Evolutionary conservation across 169 alveolate species (phyloP).

Genomic region (Plasmodium yoelii): DNA sequence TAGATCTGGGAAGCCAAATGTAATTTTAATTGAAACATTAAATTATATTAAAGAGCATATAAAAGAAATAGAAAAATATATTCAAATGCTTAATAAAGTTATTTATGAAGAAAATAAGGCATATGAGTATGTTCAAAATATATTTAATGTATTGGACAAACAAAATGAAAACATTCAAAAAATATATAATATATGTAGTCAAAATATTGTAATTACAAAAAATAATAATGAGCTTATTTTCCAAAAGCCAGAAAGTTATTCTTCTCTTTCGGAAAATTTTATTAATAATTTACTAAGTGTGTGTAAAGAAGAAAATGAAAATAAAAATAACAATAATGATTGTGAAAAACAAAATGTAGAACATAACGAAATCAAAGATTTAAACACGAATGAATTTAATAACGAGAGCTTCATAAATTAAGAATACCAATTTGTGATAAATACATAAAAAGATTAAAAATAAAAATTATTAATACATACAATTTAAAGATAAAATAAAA

Average conservation of each 20-base stretch:
- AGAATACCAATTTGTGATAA: not conserved
- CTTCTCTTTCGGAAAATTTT: constrained; percentile 48
- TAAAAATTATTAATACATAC: no score
- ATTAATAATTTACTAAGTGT: constrained; percentile 35
- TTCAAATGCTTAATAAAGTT: constrained; percentile 49
- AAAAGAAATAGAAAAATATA: constrained; percentile 74
- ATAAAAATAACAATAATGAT: constrained; percentile 2
- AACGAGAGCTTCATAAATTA: constrained; percentile 3
- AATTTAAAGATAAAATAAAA: no score
- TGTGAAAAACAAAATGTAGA: not conserved
- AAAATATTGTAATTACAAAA: constrained; percentile 74
- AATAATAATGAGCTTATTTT: constrained; percentile 68
- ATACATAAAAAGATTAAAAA: not conserved
- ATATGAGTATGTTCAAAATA: constrained; percentile 37
- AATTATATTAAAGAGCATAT: constrained; percentile 59
- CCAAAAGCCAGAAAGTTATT: constrained; percentile 59
- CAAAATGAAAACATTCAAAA: constrained; percentile 71
- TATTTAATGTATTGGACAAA: constrained; percentile 17
- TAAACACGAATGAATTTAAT: constrained; percentile 4
- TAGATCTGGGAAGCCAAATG: constrained; percentile 69
- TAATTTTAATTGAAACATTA: constrained; percentile 55
- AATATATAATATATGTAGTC: constrained; percentile 62
- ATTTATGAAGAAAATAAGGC: constrained; percentile 67
- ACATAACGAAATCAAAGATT: constrained; percentile 8
- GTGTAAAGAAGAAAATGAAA: constrained; percentile 36